These are phyloP conservation scores for Phialophora expanda DNA, from an alignment of 2,329 filamentous ascomycete genomes.

Conservation along the genomic window DNA sequence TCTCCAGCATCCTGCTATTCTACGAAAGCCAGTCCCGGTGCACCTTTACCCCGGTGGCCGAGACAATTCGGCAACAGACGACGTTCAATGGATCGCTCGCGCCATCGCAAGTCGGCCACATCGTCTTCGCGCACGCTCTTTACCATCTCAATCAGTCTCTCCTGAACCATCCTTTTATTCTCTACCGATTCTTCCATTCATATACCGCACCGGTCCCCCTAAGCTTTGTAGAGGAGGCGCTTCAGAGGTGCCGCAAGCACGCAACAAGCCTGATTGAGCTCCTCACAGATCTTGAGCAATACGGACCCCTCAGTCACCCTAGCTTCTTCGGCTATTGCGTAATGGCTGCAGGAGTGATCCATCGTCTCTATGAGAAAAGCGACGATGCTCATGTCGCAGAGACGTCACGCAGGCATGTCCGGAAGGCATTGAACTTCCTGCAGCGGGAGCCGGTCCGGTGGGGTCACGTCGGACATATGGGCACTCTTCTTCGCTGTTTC, in stretches of 20 bases:
- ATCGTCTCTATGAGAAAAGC: slow-evolving; percentile 16
- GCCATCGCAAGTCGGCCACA: slow-evolving; percentile 35
- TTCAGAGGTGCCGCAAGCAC: slow-evolving; percentile 42
- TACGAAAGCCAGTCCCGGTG: slow-evolving; percentile 22
- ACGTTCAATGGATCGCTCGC: background rate
- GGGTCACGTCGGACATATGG: slow-evolving; percentile 20
- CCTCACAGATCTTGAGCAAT: slow-evolving; percentile 25
- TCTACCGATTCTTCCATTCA: slow-evolving; percentile 40
- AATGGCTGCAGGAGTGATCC: slow-evolving; percentile 39
- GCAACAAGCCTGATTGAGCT: slow-evolving; percentile 42
- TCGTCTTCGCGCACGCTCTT: slow-evolving; percentile 43
- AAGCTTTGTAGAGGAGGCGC: slow-evolving; percentile 43
- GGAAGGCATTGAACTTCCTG: slow-evolving; percentile 5
- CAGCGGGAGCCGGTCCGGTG: slow-evolving; percentile 10
- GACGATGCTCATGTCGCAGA: slow-evolving; percentile 9
- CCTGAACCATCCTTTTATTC: slow-evolving; percentile 46
- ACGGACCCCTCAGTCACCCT: slow-evolving; percentile 38
- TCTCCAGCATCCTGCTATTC: slow-evolving; percentile 19
- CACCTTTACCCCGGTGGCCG: slow-evolving; percentile 11
- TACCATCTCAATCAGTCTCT: slow-evolving; percentile 47
- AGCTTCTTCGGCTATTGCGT: slow-evolving; percentile 46
- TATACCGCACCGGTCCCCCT: slow-evolving; percentile 41
- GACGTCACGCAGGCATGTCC: slow-evolving; percentile 4
- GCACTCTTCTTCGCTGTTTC: slow-evolving; percentile 19
- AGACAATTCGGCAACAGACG: background rate